Evolutionary conservation across 345 rosid genomes (phyloP), one percentile per base, ranked within the genome.

Genomic region (Pistacia vera): DNA sequence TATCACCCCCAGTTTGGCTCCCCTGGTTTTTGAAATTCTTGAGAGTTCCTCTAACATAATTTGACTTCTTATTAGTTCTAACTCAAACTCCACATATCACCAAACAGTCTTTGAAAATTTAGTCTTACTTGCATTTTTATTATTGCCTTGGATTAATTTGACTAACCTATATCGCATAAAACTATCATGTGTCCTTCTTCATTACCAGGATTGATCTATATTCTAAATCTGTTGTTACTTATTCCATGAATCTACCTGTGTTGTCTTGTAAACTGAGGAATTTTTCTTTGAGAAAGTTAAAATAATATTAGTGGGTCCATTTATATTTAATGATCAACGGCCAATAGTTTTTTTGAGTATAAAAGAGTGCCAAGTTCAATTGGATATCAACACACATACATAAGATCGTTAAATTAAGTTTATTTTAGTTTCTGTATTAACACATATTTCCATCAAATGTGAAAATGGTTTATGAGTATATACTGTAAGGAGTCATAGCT

Each of bases 401-500:
- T 22, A 58, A 18, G 28, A 20, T 56, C 33, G 5, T 11, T 56
- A 12, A 22, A 51, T 20, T 28, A 44, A 33, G 10, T 16, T 11
- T 66, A 10, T 9, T 64, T 28, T 13, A 62, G 13, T 68, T 7
- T 10, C 28, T n/a, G 18, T 5, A 57, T 36, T 11, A 48, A 48
- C 17, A 4, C 41, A 35, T 12, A 55, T 12, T 46, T 71, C 52
- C 48, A 30, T n/a, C 36, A 59, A 12, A 12, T 72, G 5, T 46
- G 44, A 61, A 28, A 44, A 72, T 72, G 75, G 67, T 14, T 17
- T 70, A 54, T 35, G 62, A 55, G 62, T 70, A 33, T 28, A 36
- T 48, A 44, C 1, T 72, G 74, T 65, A 33, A 44, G 59, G 46
- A 61, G 11, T 46, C 17, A 17, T 72, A 46, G 75, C 75, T 10